Evolutionary conservation across 129 eudicot species (phyloP).

Genomic region (Arctium minus): DNA sequence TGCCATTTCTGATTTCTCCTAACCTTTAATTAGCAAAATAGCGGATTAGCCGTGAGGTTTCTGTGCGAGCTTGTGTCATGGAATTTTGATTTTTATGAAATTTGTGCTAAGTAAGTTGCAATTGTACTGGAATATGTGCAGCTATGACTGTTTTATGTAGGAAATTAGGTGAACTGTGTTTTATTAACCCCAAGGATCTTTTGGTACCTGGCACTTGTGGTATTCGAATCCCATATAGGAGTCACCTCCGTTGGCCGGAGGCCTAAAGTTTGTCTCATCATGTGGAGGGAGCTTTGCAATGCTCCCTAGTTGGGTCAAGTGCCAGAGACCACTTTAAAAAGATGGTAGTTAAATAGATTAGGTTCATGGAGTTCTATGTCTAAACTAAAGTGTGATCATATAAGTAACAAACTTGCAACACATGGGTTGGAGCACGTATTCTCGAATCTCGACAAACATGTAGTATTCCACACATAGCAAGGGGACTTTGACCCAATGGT

Average conservation of each 20-base stretch:
- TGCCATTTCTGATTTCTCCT: background rate
- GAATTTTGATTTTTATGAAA: background rate
- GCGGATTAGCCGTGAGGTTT: background rate
- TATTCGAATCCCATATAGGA: background rate
- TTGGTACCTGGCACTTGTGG: background rate
- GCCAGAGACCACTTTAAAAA: background rate
- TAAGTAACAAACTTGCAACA: background rate
- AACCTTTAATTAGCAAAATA: background rate
- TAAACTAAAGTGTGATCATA: background rate
- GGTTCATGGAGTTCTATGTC: background rate
- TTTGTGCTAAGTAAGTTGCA: background rate
- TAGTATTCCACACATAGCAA: background rate
- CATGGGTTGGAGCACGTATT: background rate
- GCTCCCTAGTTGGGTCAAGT: background rate
- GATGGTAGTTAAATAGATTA: background rate
- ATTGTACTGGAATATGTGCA: background rate
- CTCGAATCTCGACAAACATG: background rate
- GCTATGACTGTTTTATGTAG: background rate
- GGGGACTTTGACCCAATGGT: background rate
- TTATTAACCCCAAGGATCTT: background rate
- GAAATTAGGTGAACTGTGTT: background rate
- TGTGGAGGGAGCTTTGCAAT: background rate
- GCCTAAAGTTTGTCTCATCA: background rate
- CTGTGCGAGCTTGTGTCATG: background rate
- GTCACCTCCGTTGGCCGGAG: background rate